Percentiles rank a stretch among this genome's conserved stretches.
Evolutionary conservation across 2,329 filamentous ascomycete genomes (phyloP).

Genomic region (Epichloe glyceriae): DNA sequence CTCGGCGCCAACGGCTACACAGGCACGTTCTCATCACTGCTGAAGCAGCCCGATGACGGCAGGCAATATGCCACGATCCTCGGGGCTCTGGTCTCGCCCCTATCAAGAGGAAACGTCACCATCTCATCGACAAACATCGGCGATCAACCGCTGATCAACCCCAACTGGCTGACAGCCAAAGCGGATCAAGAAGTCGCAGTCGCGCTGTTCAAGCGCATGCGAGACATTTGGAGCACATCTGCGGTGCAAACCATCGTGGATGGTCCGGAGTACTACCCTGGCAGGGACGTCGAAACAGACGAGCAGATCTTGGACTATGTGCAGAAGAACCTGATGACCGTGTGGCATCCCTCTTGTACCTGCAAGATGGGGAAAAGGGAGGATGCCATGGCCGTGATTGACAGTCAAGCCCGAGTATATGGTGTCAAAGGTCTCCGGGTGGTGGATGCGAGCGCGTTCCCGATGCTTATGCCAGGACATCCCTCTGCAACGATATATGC

Average conservation of each 20-base stretch:
- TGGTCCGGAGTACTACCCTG: conserved; percentile 25
- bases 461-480: conserved; percentile 10
- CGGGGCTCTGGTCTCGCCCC: conserved; percentile 2
- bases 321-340: conserved; percentile 11
- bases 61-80: too few relatives aligned
- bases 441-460: conserved; percentile 32
- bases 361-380: conserved; percentile 22
- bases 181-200: conserved; percentile 31
- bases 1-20: not conserved
- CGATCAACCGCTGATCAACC: conserved; percentile 27
- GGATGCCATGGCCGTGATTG: conserved; percentile 43
- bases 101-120: conserved; percentile 29
- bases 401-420: conserved; percentile 18
- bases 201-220: conserved; percentile 26
- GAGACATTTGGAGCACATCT: conserved; percentile 19
- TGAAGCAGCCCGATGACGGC: not conserved
- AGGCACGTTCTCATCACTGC: not conserved
- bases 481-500: conserved; percentile 13
- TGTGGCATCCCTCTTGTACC: conserved; percentile 16
- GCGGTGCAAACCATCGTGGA: conserved; percentile 18
- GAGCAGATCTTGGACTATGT: conserved; percentile 26
- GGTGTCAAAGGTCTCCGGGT: too few relatives aligned
- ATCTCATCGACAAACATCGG: conserved; percentile 21
- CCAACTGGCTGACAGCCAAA: conserved; percentile 29
- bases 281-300: conserved; percentile 25